Evolutionary conservation across 345 rosid species (phyloP), one percentile per base, ranked within the genome.

Genomic region (Carallia brachiata): DNA sequence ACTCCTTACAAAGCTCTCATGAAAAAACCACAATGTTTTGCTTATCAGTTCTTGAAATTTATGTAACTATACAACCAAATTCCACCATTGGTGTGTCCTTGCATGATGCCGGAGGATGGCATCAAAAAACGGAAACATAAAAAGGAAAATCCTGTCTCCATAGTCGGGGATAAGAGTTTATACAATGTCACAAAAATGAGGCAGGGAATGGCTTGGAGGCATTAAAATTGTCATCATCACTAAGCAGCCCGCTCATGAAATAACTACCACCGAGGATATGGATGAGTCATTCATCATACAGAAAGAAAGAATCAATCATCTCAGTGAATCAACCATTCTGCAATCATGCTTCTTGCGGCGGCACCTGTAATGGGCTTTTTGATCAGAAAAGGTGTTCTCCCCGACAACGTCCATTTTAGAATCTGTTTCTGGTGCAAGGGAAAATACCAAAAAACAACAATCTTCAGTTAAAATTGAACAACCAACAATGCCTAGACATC

Each of bases 291-390:
- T 44, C 50, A 37, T 9, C 47, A 9, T 36, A 36, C 6, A 2
- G 23, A 17, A 36, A 32, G 15, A 36, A 36, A 32, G 15, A 61
- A 16, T n/a, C 2, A 6, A 19, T 71, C 61, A 93, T 77, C 77
- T 84, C 72, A 82, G 68, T 31, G 90, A 67, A 64, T 83, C 85
- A n/a, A 83, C 77, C 89, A 87, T 85, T 80, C 90, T 86, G 66
- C 71, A 87, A 64, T 95, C 97, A 56, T 91, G 87, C 80, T 93
- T 90, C 91, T 91, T 92, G 34, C 92, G 86, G 3, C 97, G 90
- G 68, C 90, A 85, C 79, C 97, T 83, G 77, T 89, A 79, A 57
- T 89, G 97, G n/a, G 78, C 68, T 75, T 90, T 95, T 72, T 83
- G 87, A 70, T 92, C 94, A 5, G 85, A 73, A 81, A 92, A 90